Evolutionary conservation across 176 grass and related monocot genomes (phyloP).

Genomic region (Zea mays): DNA sequence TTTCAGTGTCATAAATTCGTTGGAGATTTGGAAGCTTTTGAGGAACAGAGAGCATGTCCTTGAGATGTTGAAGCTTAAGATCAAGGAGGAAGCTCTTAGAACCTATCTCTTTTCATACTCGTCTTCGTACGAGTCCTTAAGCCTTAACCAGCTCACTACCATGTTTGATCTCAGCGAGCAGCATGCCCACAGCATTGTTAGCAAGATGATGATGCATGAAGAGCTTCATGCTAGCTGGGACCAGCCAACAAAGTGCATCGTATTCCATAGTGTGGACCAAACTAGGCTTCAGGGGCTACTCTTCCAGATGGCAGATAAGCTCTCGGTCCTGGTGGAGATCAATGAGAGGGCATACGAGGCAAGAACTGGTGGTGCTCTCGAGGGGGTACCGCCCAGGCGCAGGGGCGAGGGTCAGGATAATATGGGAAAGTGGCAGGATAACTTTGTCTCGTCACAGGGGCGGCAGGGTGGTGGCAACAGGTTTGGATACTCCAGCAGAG

Average conservation of each 20-base stretch:
- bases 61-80: slow-evolving; percentile 80
- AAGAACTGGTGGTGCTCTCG: slow-evolving; percentile 84
- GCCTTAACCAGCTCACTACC: slow-evolving; percentile 69
- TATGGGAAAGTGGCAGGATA: slow-evolving; percentile 78
- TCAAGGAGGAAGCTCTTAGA: slow-evolving; percentile 89
- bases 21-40: slow-evolving; percentile 90
- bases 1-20: slow-evolving; percentile 59
- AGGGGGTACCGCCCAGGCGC: slow-evolving; percentile 69
- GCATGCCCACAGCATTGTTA: slow-evolving; percentile 73
- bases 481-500: slow-evolving; percentile 55
- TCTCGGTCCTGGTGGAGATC: slow-evolving; percentile 74
- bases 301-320: slow-evolving; percentile 93
- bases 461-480: slow-evolving; percentile 64
- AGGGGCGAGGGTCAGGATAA: slow-evolving; percentile 69
- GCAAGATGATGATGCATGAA: slow-evolving; percentile 97
- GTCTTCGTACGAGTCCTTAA: slow-evolving; percentile 67
- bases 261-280: slow-evolving; percentile 93
- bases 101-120: slow-evolving; percentile 89
- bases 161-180: slow-evolving; percentile 86
- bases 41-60: slow-evolving; percentile 77
- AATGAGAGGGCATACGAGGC: slow-evolving; percentile 95
- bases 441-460: slow-evolving; percentile 58
- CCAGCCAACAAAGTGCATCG: slow-evolving; percentile 77
- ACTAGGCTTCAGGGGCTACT: slow-evolving; percentile 84
- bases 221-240: slow-evolving; percentile 93